Evolutionary conservation across 2,329 filamentous ascomycete species (phyloP).

Genomic region (Hortaea werneckii): DNA sequence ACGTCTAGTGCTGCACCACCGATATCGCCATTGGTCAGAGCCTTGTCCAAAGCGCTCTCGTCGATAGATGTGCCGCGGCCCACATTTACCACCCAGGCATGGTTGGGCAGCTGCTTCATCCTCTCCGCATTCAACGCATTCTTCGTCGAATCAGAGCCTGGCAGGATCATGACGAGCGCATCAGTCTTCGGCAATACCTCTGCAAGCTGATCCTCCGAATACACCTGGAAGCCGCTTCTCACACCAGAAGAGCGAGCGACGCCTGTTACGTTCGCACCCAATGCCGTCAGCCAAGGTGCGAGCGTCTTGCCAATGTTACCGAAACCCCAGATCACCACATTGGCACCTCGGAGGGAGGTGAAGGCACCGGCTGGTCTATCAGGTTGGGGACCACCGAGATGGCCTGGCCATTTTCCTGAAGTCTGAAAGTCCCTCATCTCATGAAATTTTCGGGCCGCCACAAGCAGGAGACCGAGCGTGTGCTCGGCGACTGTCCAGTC

Average conservation of each 20-base stretch:
- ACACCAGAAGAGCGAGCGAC: conserved; percentile 49
- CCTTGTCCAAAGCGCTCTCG: conserved; percentile 38
- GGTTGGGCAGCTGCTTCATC: conserved; percentile 44
- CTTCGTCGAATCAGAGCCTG: conserved; percentile 46
- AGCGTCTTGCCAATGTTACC: conserved; percentile 57
- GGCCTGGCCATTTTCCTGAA: conserved; percentile 47
- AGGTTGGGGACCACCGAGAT: conserved; percentile 52
- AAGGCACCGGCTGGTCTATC: conserved; percentile 48
- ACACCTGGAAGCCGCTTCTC: conserved; percentile 49
- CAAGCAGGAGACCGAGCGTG: conserved; percentile 48
- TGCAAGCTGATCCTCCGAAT: conserved; percentile 43
- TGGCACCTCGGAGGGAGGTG: conserved; percentile 50
- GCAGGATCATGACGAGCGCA: conserved; percentile 58
- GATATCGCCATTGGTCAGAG: conserved; percentile 36
- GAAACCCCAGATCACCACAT: conserved; percentile 53
- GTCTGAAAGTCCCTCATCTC: conserved; percentile 55
- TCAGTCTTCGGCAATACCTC: conserved; percentile 49
- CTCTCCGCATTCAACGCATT: conserved; percentile 47
- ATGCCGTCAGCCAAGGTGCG: conserved; percentile 42
- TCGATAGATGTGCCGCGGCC: conserved; percentile 54
- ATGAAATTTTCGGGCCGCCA: conserved; percentile 47
- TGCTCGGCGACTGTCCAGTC: conserved; percentile 58
- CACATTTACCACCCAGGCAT: conserved; percentile 61
- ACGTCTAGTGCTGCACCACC: conserved; percentile 44
- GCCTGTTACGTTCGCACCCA: conserved; percentile 50